Evolutionary conservation across 1,284 basidiomycete species (phyloP), one percentile per base, ranked within the genome.

Genomic region (Tilletia horrida): DNA sequence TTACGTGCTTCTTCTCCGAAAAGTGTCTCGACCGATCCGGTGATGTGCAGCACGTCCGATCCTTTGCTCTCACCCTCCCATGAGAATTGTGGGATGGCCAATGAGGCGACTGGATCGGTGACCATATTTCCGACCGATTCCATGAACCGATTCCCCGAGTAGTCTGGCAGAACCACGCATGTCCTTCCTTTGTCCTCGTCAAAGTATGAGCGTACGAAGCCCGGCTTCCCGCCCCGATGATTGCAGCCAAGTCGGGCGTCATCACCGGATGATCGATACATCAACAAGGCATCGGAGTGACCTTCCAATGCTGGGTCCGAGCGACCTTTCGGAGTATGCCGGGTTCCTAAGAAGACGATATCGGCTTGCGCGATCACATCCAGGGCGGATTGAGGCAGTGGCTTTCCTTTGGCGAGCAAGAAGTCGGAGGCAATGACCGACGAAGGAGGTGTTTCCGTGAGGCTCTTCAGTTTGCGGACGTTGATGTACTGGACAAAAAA

Each of bases 141-240:
- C 66, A 69, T 66, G 47, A 59, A 67, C 4, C 68, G 59, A 45
- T 69, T 69, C 7, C 68, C 68, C 7, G 35, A 45, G 35, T 43
- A 69, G 40, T 69, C 68, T 16, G 68, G 68, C 23, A 69, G 52
- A 11, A 69, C 45, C 25, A 69, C n/a, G 40, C 64, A 66, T 4
- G 31, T 63, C 18, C 62, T 18, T 4, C 44, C 42, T 14, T 52
- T 43, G 3, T 69, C 44, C 31, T 44, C 29, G 57, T 69, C 68
- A 16, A 44, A 69, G 48, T 57, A 67, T 1, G 57, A 40, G 1
- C 66, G 42, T 1, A 69, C n/a, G 40, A 67, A 69, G 9, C 68
- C 68, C 1, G 40, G 47, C 2, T 44, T 59, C 1, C 68, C 68
- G 7, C 68, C 68, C 29, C 68, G 65, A 27, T 43, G 23, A 55